Conservation (phyloP, 306 rosid species). For the Sesbania bispinosa region DNA sequence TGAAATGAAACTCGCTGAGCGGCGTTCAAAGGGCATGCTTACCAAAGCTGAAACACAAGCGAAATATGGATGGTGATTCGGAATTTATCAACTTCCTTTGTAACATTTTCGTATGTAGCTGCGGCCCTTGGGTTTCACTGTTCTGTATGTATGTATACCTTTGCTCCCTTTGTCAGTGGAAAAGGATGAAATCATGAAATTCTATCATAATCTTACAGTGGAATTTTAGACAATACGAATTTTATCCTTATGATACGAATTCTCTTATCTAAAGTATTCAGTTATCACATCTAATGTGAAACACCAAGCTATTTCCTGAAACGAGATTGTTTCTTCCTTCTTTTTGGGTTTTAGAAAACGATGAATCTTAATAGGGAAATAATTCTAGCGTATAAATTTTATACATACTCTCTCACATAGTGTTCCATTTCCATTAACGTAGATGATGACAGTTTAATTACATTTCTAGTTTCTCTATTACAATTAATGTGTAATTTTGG, state of each 20-base stretch:
- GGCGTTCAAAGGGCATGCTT: slow-evolving; percentile 84
- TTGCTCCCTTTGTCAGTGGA: background rate
- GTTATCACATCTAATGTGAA: background rate
- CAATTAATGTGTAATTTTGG: no score
- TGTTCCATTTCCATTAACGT: no score
- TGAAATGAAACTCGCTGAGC: slow-evolving; percentile 74
- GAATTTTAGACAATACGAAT: background rate
- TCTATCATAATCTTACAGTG: background rate
- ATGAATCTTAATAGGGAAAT: background rate
- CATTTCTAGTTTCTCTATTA: no score
- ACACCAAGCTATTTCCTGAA: background rate
- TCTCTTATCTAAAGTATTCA: background rate
- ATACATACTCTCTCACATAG: no score
- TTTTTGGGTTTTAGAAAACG: background rate
- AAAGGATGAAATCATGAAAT: background rate
- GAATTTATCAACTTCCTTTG: no score
- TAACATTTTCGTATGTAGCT: background rate
- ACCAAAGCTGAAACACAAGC: slow-evolving; percentile 98
- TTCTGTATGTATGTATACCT: slow-evolving; percentile 5
- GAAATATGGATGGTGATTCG: slow-evolving; percentile 90
- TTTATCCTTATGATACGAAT: background rate
- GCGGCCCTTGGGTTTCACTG: background rate
- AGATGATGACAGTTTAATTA: no score
- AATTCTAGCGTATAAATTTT: background rate
- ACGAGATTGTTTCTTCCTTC: background rate